phyloP scores from a whole-genome alignment of 106 monocot species.

The Dendrobium huoshanense region DNA sequence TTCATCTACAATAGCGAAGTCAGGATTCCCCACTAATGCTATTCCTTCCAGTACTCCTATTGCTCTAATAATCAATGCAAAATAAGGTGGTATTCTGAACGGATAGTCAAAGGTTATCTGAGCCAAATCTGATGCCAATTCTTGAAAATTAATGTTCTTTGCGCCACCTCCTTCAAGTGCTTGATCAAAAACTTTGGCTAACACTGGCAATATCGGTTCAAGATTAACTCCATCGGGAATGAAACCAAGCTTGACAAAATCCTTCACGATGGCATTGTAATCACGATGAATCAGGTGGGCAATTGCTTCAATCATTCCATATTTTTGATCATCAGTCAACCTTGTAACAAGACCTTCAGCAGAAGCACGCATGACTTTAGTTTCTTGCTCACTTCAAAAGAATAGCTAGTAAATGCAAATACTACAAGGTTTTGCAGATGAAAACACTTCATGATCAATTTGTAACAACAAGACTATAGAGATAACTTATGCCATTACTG shows the following conservation, averaged over 20 bases:
- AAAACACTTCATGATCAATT: slow-evolving; percentile 1
- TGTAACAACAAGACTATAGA: neutral
- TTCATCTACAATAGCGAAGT: slow-evolving; percentile 97
- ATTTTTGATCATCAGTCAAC: slow-evolving; percentile 96
- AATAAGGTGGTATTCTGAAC: slow-evolving; percentile 98
- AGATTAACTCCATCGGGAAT: slow-evolving; percentile 98
- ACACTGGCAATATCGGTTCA: slow-evolving; percentile 84
- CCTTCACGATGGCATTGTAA: slow-evolving; percentile 91
- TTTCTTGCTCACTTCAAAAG: neutral
- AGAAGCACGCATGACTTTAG: slow-evolving; percentile 6
- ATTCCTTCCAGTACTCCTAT: slow-evolving; percentile 99
- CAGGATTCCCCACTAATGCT: slow-evolving; percentile 92
- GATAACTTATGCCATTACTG: neutral
- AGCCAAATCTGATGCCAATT: slow-evolving; percentile 91
- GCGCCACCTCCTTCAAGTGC: slow-evolving; percentile 99
- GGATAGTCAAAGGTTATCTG: slow-evolving; percentile 99
- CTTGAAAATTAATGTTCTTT: slow-evolving; percentile 98
- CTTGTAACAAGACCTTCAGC: slow-evolving; percentile 82
- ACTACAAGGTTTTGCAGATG: neutral
- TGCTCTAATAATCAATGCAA: slow-evolving; percentile 98
- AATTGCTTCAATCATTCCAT: slow-evolving; percentile 98
- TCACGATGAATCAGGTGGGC: slow-evolving; percentile 98
- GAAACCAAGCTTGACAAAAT: slow-evolving; percentile 96
- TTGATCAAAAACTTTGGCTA: slow-evolving; percentile 99
- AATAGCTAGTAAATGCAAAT: neutral